Evolutionary conservation across 768 basidiomycete species (phyloP).

Genomic region (Hypholoma sublateritium): DNA sequence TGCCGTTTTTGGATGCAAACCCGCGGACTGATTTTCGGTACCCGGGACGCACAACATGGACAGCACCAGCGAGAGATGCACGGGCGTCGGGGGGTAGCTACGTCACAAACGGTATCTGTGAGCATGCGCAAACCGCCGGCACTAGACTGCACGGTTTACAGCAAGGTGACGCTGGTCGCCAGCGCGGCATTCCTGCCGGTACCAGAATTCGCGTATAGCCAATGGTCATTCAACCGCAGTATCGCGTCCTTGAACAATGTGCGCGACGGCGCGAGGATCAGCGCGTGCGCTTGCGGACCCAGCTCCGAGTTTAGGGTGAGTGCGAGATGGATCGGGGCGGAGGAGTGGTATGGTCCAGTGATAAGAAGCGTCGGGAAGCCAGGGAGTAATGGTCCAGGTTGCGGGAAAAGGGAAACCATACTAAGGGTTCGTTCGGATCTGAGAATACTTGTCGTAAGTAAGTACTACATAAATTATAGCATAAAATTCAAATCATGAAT

Average conservation of each 20-base stretch:
- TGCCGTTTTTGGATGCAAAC: conserved; percentile 24
- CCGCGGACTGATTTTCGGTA: conserved; percentile 16
- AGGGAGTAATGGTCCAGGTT: conserved; percentile 36
- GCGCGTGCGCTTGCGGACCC: conserved; percentile 26
- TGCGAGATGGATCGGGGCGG: conserved; percentile 69
- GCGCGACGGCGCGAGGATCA: conserved; percentile 59
- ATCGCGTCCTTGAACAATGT: conserved; percentile 41
- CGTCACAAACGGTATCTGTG: neutral
- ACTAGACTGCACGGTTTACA: conserved; percentile 42
- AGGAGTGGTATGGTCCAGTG: conserved; percentile 60
- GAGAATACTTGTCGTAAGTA: no score
- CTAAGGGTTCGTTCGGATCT: no score
- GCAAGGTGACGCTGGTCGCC: conserved; percentile 47
- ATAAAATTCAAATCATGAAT: no score
- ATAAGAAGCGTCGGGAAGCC: conserved; percentile 58
- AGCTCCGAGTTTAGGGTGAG: conserved; percentile 44
- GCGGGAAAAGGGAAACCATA: conserved; percentile 1
- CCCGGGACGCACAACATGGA: conserved; percentile 43
- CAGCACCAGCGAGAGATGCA: conserved; percentile 54
- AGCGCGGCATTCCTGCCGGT: conserved; percentile 34
- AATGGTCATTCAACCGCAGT: conserved; percentile 50
- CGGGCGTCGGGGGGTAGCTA: conserved; percentile 66
- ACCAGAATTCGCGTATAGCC: conserved; percentile 45
- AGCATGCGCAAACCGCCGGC: conserved; percentile 7
- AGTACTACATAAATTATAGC: no score